Conservation (phyloP, 331 rosid species). For the Malus hybrid region DNA sequence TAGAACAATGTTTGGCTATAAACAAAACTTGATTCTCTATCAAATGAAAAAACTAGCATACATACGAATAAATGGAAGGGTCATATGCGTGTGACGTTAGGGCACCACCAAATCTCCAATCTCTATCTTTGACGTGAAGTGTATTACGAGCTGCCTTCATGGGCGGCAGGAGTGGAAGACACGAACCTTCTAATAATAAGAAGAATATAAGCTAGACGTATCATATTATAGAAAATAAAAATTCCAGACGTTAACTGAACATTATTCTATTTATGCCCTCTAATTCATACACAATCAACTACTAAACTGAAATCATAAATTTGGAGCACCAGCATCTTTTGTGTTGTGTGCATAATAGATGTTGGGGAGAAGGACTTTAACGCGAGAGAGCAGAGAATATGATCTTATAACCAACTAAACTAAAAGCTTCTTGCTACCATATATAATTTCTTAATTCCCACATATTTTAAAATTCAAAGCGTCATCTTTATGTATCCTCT, state of each 20-base stretch:
- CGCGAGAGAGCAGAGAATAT: background rate
- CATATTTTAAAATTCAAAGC: background rate
- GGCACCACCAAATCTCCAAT: background rate
- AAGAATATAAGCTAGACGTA: background rate
- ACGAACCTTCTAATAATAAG: background rate
- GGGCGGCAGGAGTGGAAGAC: slow-evolving; percentile 18
- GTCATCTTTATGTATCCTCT: background rate
- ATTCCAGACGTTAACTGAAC: background rate
- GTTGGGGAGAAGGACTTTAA: no score
- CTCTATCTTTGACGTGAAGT: background rate
- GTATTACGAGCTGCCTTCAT: background rate
- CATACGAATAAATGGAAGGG: background rate
- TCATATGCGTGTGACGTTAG: background rate
- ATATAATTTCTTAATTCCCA: background rate
- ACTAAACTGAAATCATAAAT: background rate
- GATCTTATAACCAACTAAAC: no score
- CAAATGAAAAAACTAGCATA: no score
- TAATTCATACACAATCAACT: background rate
- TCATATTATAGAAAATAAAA: background rate
- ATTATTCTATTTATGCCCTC: background rate
- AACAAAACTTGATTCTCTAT: background rate
- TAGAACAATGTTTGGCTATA: background rate
- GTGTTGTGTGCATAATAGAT: background rate
- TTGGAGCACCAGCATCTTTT: background rate
- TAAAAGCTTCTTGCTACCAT: background rate